A percentile compares a stretch with the other conserved stretches of the same genome.
These are phyloP conservation scores for Posidonia oceanica DNA, from an alignment of 116 monocot genomes.

Conservation along the genomic window DNA sequence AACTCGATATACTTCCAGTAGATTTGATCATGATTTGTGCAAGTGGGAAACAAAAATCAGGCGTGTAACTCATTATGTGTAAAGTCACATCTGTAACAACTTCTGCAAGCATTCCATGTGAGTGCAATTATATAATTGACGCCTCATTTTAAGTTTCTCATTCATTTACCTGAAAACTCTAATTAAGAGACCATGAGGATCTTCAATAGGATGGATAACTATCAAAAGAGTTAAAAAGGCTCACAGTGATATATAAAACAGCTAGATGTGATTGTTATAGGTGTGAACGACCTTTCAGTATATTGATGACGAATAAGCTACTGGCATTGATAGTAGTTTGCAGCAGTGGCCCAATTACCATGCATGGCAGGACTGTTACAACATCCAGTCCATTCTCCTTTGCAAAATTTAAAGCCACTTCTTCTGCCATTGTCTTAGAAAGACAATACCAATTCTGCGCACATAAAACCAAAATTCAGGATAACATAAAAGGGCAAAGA, in stretches of 20 bases:
- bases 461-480: too few relatives aligned
- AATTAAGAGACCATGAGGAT: too few relatives aligned
- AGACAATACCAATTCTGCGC: constrained; percentile 56
- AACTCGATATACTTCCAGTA: background rate
- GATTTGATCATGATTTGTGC: background rate
- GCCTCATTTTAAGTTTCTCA: too few relatives aligned
- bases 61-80: background rate
- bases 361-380: constrained; percentile 40
- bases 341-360: constrained; percentile 46
- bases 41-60: background rate
- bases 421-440: constrained; percentile 68
- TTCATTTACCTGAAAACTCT: too few relatives aligned
- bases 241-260: too few relatives aligned
- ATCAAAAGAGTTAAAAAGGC: too few relatives aligned
- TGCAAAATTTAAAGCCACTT: constrained; percentile 31
- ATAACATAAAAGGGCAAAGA: too few relatives aligned
- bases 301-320: constrained; percentile 29
- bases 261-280: too few relatives aligned
- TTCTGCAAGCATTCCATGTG: too few relatives aligned
- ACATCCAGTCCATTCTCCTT: constrained; percentile 37
- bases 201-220: too few relatives aligned
- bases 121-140: too few relatives aligned
- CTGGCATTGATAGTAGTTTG: constrained; percentile 54
- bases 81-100: too few relatives aligned
- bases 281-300: constrained; percentile 32